Base-by-base conservation (phyloP, 2,329 filamentous ascomycete species). In the Alternaria atra region DNA sequence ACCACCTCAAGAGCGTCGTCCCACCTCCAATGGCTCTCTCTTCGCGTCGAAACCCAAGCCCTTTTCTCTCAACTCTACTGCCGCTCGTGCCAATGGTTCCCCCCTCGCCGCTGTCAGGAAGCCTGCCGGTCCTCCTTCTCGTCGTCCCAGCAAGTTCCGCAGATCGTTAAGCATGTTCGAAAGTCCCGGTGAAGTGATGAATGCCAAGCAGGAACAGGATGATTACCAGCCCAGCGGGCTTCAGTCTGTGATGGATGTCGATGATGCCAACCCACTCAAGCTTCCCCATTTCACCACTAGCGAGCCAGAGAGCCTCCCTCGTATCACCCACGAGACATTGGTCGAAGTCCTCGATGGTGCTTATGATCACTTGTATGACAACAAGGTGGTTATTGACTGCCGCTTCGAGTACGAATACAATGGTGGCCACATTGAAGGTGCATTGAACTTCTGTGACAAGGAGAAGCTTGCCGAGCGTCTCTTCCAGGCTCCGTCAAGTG, bases 341-440 rank as follows among this genome's bases (percentile, higher is more conserved):
- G 82, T 97, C 57, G 87, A 93, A n/a, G 87, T 99, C 35, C 85
- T 99, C 63, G 91, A 97, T 78, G 93, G 93, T 63, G 90, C 91
- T 70, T 97, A 90, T 80, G 87, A 89, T 72, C 85, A 89, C 27
- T 79, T 87, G 25, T 98, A 91, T 77, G 89, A 93, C 61, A 87
- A 94, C 76, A 90, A 92, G 77, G 87, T 97, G 79, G 86, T 99
- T 73, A 90, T 99, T 73, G 95, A 99, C 80, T 99, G 95, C 79
- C 91, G 95, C 20, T 99, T 99, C 77, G 95, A 99, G 84, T 99
- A 99, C 79, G 95, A 99, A 81, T 99, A 96, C 77, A 91, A 97
- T 15, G 95, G 95, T 58, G 95, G 95, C 34, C 95, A 99, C 78
- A 97, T 99, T 75, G 87, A 93, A 69, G 91, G 91, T 17, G 95